phyloP scores from a whole-genome alignment of 768 basidiomycete species.

The Tulasnella sp. region DNA sequence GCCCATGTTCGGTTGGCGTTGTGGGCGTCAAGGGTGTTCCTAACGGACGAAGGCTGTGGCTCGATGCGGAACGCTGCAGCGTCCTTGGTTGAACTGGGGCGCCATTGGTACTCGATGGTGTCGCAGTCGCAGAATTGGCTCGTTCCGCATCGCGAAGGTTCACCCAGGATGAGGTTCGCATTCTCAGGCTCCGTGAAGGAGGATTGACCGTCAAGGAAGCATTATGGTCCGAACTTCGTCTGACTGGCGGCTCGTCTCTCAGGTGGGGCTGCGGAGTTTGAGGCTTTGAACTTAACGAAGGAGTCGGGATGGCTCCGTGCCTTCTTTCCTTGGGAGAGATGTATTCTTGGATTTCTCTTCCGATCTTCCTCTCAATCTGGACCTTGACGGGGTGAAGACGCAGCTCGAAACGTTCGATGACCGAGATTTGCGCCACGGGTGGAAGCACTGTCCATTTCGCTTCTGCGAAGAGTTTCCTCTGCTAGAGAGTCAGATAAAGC shows the following conservation, averaged over 20 bases:
- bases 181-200: background rate
- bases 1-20: background rate
- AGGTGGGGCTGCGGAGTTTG: background rate
- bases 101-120: constrained; percentile 22
- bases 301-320: constrained; percentile 34
- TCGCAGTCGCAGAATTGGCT: constrained; percentile 26
- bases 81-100: constrained; percentile 26
- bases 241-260: background rate
- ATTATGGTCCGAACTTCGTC: background rate
- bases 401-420: constrained; percentile 81
- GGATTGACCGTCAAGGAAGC: constrained; percentile 7
- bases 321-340: constrained; percentile 69
- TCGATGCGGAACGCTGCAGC: constrained; percentile 29
- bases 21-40: constrained; percentile 14
- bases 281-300: background rate
- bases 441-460: constrained; percentile 83
- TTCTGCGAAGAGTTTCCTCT: constrained; percentile 74
- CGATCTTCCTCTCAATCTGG: constrained; percentile 82
- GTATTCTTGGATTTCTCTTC: constrained; percentile 83
- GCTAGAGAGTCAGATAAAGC: constrained; percentile 32
- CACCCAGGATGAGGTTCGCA: constrained; percentile 12
- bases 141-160: constrained; percentile 17
- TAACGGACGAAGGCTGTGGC: constrained; percentile 26
- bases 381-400: constrained; percentile 84
- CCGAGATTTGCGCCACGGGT: constrained; percentile 90